Conservation (phyloP, 345 rosid genomes). For the Isatis tinctoria region DNA sequence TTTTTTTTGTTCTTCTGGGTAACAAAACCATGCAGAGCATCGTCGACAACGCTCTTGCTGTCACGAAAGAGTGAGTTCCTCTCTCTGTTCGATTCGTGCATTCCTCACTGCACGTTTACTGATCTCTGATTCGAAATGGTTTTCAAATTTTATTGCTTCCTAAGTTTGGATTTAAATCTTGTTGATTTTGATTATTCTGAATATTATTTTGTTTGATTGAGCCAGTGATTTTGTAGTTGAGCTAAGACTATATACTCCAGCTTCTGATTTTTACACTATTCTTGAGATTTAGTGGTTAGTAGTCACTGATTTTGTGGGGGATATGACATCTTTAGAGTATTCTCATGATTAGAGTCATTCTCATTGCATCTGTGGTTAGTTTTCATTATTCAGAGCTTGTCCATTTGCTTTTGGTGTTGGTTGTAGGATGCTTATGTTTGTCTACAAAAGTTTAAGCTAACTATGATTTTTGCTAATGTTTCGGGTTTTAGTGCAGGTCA, state of each 20-base stretch:
- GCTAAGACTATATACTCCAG: not conserved
- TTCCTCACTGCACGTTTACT: not conserved
- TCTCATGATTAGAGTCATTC: not conserved
- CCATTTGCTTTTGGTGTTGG: not conserved
- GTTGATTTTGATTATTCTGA: not conserved
- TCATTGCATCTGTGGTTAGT: not conserved
- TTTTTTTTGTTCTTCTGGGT: not conserved
- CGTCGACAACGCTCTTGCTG: constrained; percentile 78
- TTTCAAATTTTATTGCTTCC: not conserved
- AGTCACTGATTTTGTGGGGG: not conserved
- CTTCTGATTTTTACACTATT: not conserved
- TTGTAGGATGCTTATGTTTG: not conserved
- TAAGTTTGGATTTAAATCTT: not conserved
- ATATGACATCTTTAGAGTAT: not conserved
- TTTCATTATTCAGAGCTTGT: not conserved
- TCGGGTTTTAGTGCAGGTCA: constrained; percentile 58
- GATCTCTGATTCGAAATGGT: not conserved
- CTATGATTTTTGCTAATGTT: not conserved
- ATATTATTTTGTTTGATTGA: not conserved
- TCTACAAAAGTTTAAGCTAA: not conserved
- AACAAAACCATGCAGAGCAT: constrained; percentile 55
- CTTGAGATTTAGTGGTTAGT: not conserved
- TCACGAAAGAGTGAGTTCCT: constrained; percentile 74
- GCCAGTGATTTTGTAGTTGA: not conserved
- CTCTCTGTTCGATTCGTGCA: not conserved